phyloP scores from a whole-genome alignment of 352 stramenopile species.

The Nothophytophthora sp. region DNA sequence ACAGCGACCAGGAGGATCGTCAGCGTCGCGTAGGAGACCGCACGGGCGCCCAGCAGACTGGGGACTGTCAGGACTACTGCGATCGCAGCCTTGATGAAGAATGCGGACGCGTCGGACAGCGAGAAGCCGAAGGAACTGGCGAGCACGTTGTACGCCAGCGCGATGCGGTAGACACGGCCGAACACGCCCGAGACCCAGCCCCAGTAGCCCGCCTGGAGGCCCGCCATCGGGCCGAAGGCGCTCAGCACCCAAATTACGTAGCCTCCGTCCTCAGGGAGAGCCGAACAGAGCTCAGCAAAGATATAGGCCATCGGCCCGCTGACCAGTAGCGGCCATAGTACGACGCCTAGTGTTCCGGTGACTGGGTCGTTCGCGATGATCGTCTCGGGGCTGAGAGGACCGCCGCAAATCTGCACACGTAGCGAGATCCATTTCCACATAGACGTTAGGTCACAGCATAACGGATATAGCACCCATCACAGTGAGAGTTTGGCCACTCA shows the following conservation, averaged over 20 bases:
- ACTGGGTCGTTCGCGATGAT: constrained; percentile 26
- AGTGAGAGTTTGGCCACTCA: too few relatives aligned
- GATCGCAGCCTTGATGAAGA: constrained; percentile 17
- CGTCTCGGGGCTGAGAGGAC: constrained; percentile 13
- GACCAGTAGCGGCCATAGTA: constrained; percentile 74
- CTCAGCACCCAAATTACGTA: constrained; percentile 87
- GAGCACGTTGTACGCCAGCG: constrained; percentile 32
- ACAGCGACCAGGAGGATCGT: constrained; percentile 26
- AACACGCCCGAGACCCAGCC: constrained; percentile 81
- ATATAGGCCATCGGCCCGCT: constrained; percentile 85
- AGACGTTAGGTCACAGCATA: too few relatives aligned
- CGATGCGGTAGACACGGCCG: constrained; percentile 70
- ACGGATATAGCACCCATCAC: neutral
- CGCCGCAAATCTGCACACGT: constrained; percentile 11
- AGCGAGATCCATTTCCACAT: too few relatives aligned
- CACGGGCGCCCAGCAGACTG: constrained; percentile 42
- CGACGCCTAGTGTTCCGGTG: constrained; percentile 12
- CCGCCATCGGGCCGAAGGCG: constrained; percentile 80
- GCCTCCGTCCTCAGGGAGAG: constrained; percentile 75
- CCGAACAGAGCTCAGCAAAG: constrained; percentile 85
- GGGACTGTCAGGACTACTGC: constrained; percentile 22
- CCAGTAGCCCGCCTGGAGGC: constrained; percentile 60
- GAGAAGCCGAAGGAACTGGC: neutral
- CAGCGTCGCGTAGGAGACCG: constrained; percentile 53
- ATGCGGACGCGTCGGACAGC: neutral